phyloP scores from a whole-genome alignment of 148 eudicot species.

The Camellia lanceoleosa region DNA sequence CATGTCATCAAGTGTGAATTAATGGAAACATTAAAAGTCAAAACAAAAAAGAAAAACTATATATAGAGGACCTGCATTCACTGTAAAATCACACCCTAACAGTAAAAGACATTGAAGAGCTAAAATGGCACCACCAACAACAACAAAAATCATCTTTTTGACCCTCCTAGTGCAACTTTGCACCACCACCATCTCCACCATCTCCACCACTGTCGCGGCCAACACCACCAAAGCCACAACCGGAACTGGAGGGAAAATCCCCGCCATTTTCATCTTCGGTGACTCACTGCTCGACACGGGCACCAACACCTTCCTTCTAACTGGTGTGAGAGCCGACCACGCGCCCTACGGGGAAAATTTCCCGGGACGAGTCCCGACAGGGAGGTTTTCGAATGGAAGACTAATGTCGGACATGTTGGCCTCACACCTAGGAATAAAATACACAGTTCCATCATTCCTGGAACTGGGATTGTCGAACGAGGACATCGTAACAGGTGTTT shows the following conservation, averaged over 20 bases:
- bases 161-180: conserved; percentile 3
- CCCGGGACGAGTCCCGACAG: conserved; percentile 39
- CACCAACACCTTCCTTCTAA: conserved; percentile 40
- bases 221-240: too few relatives aligned
- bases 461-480: conserved; percentile 28
- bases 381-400: conserved; percentile 53
- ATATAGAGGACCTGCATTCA: not conserved
- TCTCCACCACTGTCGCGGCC: not conserved
- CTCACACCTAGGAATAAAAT: conserved; percentile 36
- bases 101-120: too few relatives aligned
- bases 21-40: too few relatives aligned
- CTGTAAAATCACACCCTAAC: not conserved
- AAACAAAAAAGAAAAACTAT: not conserved
- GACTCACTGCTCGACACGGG: conserved; percentile 56
- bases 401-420: conserved; percentile 47
- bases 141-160: not conserved
- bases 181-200: not conserved
- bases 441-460: conserved; percentile 36
- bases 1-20: too few relatives aligned
- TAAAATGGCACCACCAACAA: not conserved
- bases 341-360: conserved; percentile 48
- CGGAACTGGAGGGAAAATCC: conserved; percentile 17
- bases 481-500: conserved; percentile 40
- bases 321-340: conserved; percentile 40
- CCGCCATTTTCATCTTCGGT: conserved; percentile 50